Conservation (phyloP, 1,139 yeast species). For the Candida pseudoviswanathii region DNA sequence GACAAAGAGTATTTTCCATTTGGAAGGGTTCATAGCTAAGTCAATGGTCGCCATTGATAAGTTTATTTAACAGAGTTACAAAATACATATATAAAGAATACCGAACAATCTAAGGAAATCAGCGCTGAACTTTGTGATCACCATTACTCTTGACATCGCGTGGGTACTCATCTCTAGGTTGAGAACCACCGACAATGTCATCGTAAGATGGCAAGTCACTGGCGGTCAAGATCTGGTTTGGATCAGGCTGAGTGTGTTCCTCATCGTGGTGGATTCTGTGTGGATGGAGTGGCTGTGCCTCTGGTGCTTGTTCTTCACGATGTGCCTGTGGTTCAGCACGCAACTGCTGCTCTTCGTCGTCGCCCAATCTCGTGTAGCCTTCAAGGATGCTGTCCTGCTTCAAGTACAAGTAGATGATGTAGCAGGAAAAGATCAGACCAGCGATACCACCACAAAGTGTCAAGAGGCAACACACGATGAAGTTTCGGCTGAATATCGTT, state of each 20-base stretch:
- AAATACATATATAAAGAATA: constrained; percentile 1
- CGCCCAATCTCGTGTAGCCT: constrained; percentile 12
- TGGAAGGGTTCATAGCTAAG: constrained; percentile 91
- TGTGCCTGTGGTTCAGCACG: constrained; percentile 11
- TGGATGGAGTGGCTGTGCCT: background rate
- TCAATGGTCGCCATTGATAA: constrained; percentile 64
- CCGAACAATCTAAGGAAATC: constrained; percentile 3
- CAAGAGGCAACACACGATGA: constrained; percentile 35
- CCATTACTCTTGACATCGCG: constrained; percentile 11
- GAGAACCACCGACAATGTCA: constrained; percentile 22
- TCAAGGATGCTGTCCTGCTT: constrained; percentile 20
- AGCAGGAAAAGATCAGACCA: constrained; percentile 37
- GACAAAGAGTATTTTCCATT: constrained; percentile 84
- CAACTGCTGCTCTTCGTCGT: constrained; percentile 14
- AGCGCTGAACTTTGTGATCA: constrained; percentile 33
- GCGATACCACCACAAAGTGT: constrained; percentile 43
- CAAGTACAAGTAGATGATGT: constrained; percentile 28
- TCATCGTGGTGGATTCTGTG: constrained; percentile 9
- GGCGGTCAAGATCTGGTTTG: constrained; percentile 9
- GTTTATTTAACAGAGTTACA: constrained; percentile 1
- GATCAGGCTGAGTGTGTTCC: constrained; percentile 11
- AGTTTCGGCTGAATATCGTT: constrained; percentile 36
- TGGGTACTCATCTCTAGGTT: constrained; percentile 1
- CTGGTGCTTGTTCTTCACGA: background rate
- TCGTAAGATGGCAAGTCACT: constrained; percentile 30